These are phyloP conservation scores for Orbilia javanica DNA, from an alignment of 2,329 filamentous ascomycete species.

Conservation along the genomic window DNA sequence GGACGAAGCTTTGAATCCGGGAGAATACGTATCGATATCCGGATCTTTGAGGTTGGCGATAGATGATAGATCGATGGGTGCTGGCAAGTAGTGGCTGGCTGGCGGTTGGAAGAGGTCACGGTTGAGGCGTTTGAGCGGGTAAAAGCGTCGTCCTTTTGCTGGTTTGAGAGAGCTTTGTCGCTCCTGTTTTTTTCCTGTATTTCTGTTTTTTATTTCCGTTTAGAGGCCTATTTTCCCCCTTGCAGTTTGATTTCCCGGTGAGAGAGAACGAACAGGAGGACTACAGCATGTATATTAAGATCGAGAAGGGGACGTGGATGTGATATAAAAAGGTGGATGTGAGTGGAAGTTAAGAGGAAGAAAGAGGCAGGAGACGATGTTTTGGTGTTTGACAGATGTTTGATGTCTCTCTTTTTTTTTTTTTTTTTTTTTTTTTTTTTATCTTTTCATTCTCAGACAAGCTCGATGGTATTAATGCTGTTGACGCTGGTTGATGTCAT, in stretches of 20 bases:
- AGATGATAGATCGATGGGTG: neutral
- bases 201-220: neutral
- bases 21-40: neutral
- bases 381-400: neutral
- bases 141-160: conserved; percentile 18
- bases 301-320: neutral
- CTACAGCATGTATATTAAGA: neutral
- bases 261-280: neutral
- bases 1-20: neutral
- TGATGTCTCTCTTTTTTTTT: neutral
- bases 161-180: conserved; percentile 20
- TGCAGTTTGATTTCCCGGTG: neutral
- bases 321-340: no score
- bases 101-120: conserved; percentile 18
- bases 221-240: neutral
- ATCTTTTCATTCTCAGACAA: no score
- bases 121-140: conserved; percentile 53
- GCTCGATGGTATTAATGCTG: no score
- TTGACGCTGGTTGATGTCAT: conserved; percentile 5
- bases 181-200: neutral
- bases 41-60: conserved; percentile 16
- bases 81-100: no score
- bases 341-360: neutral
- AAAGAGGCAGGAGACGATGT: neutral
- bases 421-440: no score